Conservation (phyloP, 1,284 basidiomycete species). For the Austroboletus novae-zelandiae region DNA sequence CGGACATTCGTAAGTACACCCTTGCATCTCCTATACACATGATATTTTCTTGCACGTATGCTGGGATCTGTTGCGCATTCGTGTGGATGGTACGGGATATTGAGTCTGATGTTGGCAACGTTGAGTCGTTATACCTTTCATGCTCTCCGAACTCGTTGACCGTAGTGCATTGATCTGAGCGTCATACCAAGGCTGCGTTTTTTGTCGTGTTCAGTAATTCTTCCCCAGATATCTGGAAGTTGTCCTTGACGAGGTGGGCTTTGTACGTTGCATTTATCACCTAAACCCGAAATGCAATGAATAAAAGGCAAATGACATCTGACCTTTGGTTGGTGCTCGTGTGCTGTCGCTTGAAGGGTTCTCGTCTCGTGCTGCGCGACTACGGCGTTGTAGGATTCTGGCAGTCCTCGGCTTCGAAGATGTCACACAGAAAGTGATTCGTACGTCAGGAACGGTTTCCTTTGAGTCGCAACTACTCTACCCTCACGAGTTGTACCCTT, state of each 20-base stretch:
- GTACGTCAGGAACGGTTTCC: too few relatives aligned
- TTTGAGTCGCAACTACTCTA: too few relatives aligned
- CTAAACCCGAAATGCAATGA: too few relatives aligned
- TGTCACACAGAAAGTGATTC: neutral
- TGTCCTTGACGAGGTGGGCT: too few relatives aligned
- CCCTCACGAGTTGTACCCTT: too few relatives aligned
- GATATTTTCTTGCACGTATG: constrained; percentile 30
- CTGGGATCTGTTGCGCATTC: constrained; percentile 2
- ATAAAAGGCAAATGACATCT: too few relatives aligned
- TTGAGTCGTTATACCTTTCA: constrained; percentile 28
- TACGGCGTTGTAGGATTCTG: too few relatives aligned
- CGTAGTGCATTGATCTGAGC: constrained; percentile 23
- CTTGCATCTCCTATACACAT: constrained; percentile 23
- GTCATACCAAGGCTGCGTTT: neutral
- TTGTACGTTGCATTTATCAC: too few relatives aligned
- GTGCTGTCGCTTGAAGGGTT: too few relatives aligned
- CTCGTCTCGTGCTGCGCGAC: too few relatives aligned
- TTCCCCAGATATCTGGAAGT: neutral
- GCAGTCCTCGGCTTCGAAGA: too few relatives aligned
- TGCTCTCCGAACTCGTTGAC: constrained; percentile 20
- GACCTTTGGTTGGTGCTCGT: too few relatives aligned
- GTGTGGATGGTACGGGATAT: neutral
- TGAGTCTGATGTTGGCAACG: constrained; percentile 8
- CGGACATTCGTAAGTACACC: constrained; percentile 32
- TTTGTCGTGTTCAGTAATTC: neutral